phyloP scores from a whole-genome alignment of 805 yeast genomes.

The Cyberlindnera maritima region DNA sequence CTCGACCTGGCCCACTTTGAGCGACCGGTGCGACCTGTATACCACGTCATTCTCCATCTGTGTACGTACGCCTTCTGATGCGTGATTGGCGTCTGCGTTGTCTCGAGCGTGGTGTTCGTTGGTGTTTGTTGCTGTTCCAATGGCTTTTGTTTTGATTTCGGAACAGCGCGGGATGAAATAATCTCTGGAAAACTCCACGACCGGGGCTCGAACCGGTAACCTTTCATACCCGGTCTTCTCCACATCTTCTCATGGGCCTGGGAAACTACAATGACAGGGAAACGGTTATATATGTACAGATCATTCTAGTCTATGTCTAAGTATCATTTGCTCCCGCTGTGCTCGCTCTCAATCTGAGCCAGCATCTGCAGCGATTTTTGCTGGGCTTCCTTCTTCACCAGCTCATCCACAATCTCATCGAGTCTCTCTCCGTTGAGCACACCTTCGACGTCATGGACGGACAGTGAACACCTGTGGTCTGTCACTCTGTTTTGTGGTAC shows the following conservation, averaged over 20 bases:
- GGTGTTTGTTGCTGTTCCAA: too few species aligned
- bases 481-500: conserved; percentile 91
- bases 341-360: conserved; percentile 13
- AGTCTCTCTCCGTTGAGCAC: conserved; percentile 59
- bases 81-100: too few species aligned
- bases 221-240: too few species aligned
- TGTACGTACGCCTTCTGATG: too few species aligned
- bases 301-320: background rate
- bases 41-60: conserved; percentile 22
- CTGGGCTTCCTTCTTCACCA: conserved; percentile 45
- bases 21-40: conserved; percentile 32
- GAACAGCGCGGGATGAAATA: too few species aligned
- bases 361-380: conserved; percentile 36
- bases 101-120: too few species aligned
- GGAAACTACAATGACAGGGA: too few species aligned
- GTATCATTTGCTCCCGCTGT: conserved; percentile 6
- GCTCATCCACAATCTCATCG: conserved; percentile 53
- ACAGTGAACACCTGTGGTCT: conserved; percentile 85
- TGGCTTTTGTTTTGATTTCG: too few species aligned
- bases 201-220: too few species aligned
- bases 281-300: too few species aligned
- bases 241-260: too few species aligned
- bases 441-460: conserved; percentile 72
- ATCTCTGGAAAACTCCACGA: too few species aligned
- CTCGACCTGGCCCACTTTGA: conserved; percentile 57